Conservation (phyloP, 2,329 filamentous ascomycete species). For the Chaetomium strumarium region DNA sequence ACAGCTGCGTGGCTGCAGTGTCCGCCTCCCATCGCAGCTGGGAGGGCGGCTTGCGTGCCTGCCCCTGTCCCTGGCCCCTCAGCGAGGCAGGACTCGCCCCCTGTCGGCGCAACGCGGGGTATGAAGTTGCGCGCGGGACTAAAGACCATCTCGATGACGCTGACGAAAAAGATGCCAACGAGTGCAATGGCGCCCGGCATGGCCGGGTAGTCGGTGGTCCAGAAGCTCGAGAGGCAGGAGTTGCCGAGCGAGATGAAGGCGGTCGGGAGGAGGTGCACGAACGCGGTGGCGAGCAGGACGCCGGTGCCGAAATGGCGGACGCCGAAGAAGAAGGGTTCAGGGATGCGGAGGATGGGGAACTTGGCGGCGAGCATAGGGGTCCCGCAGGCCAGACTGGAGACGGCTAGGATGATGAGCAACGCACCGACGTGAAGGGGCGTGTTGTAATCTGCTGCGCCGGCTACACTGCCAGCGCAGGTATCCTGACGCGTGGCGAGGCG, state of each 20-base stretch:
- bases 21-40: conserved; percentile 5
- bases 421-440: conserved; percentile 53
- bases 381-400: conserved; percentile 43
- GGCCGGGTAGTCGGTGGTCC: conserved; percentile 69
- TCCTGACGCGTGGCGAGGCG: conserved; percentile 15
- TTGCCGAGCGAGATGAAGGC: conserved; percentile 62
- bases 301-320: conserved; percentile 71
- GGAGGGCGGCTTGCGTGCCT: neutral
- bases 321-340: conserved; percentile 48
- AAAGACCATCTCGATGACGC: conserved; percentile 58
- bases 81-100: neutral
- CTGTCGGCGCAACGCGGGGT: conserved; percentile 2
- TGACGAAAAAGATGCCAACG: conserved; percentile 71
- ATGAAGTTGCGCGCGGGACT: conserved; percentile 32
- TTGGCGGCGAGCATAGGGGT: conserved; percentile 51
- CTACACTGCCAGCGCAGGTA: conserved; percentile 27
- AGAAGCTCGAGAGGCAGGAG: conserved; percentile 70
- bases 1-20: conserved; percentile 17
- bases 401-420: conserved; percentile 43
- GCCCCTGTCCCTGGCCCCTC: neutral
- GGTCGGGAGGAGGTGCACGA: conserved; percentile 68
- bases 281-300: conserved; percentile 76
- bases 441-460: conserved; percentile 42
- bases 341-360: conserved; percentile 49
- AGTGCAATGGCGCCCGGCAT: conserved; percentile 79